Conservation (phyloP, 306 rosid genomes). For the Vigna trinervia region DNA sequence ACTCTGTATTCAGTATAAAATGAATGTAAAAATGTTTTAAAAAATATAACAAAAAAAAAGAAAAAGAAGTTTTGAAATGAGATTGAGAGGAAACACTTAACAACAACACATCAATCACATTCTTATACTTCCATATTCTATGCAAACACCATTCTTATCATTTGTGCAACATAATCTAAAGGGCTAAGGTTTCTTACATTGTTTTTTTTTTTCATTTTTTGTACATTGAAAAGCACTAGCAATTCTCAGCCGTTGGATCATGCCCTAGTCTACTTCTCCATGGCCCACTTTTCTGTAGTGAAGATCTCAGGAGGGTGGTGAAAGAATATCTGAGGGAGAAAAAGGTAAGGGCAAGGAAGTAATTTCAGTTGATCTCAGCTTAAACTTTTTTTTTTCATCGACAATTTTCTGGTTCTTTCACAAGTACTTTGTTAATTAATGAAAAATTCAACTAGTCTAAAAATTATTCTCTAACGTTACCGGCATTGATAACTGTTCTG, state of each 20-base stretch:
- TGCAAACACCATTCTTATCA: neutral
- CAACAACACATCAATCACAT: neutral
- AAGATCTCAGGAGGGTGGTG: slow-evolving; percentile 37
- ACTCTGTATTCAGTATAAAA: too few relatives aligned
- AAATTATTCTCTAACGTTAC: slow-evolving; percentile 43
- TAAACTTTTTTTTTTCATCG: neutral
- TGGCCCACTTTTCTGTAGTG: slow-evolving; percentile 24
- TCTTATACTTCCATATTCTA: neutral
- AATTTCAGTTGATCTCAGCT: slow-evolving; percentile 33
- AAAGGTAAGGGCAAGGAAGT: slow-evolving; percentile 51
- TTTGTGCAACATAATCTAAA: neutral
- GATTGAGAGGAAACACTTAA: neutral
- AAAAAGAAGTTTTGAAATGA: neutral
- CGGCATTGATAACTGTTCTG: neutral
- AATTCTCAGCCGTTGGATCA: slow-evolving; percentile 31
- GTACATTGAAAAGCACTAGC: neutral
- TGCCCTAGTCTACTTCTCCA: neutral
- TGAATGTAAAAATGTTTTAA: too few relatives aligned
- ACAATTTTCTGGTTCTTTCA: slow-evolving; percentile 41
- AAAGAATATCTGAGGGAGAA: slow-evolving; percentile 29
- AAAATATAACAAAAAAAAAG: neutral
- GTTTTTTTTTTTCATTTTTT: too few relatives aligned
- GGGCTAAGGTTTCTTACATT: neutral
- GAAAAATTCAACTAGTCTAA: slow-evolving; percentile 35
- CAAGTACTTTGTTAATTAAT: slow-evolving; percentile 37